Evolutionary conservation across 2,329 filamentous ascomycete species (phyloP), one percentile per base, ranked within the genome.

Genomic region (Cordyceps fumosorosea): DNA sequence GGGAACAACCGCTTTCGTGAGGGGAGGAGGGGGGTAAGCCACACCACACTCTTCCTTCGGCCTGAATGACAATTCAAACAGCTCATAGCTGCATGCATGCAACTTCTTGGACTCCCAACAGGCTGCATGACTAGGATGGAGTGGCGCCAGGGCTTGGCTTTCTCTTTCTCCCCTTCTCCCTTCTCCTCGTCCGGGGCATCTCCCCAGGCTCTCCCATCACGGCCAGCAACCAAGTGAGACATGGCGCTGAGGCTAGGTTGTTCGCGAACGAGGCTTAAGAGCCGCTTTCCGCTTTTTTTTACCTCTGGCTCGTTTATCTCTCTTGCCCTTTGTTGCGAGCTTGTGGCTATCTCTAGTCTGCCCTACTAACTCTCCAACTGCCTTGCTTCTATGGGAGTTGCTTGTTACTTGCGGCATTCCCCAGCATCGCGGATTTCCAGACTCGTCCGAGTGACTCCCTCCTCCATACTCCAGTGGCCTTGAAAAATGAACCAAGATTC

Each of bases 171-270:
- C 29, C 29, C 29, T 37, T 37, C 8, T 37, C 34, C 34, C 12
- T 8, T 37, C 34, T 37, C 12, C 34, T 14, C 10, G 8, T 12
- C 29, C 29, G 29, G 29, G 5, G 29, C 29, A 29, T 29, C 7
- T 26, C 48, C 48, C 57, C 40, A 54, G 4, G 57, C 50, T 45
- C 52, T 60, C 48, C 40, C 57, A 60, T 60, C 57, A 47, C 57
- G 50, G 57, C n/a, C 48, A 53, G 26, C 50, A 40, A 20, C 16
- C 12, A 8, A 37, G 32, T 60, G 57, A 60, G 57, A 60, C 57
- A 60, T 54, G 57, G 57, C 57, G 50, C 22, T 37, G 8, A 16
- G 42, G 37, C 50, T 47, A 54, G 37, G 34, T 53, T 24, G 56
- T 59, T 59, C 24, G 37, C 47, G 34, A 44, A 59, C 56, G 45